phyloP scores from a whole-genome alignment of 441 rosid species.

The Hura crepitans region DNA sequence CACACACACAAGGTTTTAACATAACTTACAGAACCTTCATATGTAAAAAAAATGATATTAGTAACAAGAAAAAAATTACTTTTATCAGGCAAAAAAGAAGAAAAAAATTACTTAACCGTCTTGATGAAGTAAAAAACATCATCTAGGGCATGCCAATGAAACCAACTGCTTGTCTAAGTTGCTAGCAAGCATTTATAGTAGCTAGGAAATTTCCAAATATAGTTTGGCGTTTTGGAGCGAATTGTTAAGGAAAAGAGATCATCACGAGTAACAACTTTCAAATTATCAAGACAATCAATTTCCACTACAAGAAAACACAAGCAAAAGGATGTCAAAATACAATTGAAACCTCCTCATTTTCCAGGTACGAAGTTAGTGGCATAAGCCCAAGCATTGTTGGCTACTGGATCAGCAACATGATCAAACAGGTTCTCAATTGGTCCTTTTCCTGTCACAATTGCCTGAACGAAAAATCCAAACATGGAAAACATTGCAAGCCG shows the following conservation, averaged over 20 bases:
- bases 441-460: slow-evolving; percentile 87
- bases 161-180: too few relatives aligned
- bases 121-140: slow-evolving; percentile 52
- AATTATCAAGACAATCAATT: neutral
- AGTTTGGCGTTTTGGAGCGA: too few relatives aligned
- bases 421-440: slow-evolving; percentile 78
- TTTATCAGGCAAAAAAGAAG: too few relatives aligned
- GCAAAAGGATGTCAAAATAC: slow-evolving; percentile 3
- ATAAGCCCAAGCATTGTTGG: slow-evolving; percentile 89
- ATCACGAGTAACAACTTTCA: neutral
- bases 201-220: too few relatives aligned
- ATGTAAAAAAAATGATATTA: too few relatives aligned
- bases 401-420: slow-evolving; percentile 73
- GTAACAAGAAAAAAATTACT: too few relatives aligned
- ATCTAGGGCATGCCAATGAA: slow-evolving; percentile 40
- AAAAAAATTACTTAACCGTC: too few relatives aligned
- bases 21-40: too few relatives aligned
- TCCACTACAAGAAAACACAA: slow-evolving; percentile 17
- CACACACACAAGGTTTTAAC: too few relatives aligned
- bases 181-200: too few relatives aligned
- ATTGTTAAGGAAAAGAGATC: too few relatives aligned
- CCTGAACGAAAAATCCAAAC: slow-evolving; percentile 93
- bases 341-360: slow-evolving; percentile 39
- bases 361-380: slow-evolving; percentile 96
- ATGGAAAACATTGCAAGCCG: slow-evolving; percentile 86